Evolutionary conservation across 441 rosid genomes (phyloP).

Genomic region (Cnidoscolus chayamansa): DNA sequence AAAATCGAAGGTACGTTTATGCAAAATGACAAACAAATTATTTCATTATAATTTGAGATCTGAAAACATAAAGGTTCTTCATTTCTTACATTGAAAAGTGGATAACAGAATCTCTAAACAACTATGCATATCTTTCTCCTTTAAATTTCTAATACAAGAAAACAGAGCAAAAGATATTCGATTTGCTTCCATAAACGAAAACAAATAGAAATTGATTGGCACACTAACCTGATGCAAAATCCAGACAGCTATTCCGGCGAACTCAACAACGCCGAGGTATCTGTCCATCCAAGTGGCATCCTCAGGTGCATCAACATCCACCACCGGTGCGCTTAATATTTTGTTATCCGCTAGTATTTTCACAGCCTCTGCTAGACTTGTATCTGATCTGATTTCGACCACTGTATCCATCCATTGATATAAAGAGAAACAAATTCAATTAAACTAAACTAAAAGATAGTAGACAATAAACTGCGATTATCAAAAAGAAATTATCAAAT

Average conservation of each 20-base stretch:
- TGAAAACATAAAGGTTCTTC: no score
- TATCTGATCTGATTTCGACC: conserved; percentile 76
- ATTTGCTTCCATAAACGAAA: neutral
- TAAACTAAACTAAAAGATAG: neutral
- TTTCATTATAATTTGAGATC: neutral
- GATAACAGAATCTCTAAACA: neutral
- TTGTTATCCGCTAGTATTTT: conserved; percentile 58
- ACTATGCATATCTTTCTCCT: neutral
- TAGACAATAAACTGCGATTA: no score
- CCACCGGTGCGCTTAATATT: conserved; percentile 82
- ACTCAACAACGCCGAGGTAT: conserved; percentile 89
- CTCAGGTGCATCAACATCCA: conserved; percentile 73
- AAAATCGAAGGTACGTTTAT: neutral
- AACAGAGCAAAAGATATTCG: neutral
- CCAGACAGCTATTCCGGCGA: conserved; percentile 96
- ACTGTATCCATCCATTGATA: conserved; percentile 34
- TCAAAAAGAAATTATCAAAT: neutral
- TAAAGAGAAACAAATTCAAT: neutral
- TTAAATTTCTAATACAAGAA: neutral
- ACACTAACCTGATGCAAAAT: conserved; percentile 79
- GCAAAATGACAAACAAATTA: neutral
- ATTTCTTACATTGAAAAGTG: neutral
- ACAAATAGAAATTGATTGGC: neutral
- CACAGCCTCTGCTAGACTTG: conserved; percentile 88
- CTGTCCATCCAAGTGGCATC: conserved; percentile 93